phyloP scores from a whole-genome alignment of 345 rosid genomes.

The Hibiscus tridactylites region DNA sequence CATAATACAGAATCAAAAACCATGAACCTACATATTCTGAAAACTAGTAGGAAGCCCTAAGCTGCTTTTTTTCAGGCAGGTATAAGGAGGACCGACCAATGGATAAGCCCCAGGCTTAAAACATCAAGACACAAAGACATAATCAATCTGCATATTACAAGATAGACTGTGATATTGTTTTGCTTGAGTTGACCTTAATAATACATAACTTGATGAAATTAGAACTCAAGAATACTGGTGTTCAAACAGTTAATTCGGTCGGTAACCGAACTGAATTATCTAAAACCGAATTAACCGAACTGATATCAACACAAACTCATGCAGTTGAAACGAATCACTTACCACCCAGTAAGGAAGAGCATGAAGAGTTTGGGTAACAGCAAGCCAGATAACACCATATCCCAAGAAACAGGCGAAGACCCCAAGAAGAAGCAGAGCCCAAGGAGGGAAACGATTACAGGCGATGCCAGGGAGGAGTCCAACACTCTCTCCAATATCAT shows the following conservation, averaged over 20 bases:
- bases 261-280: no score
- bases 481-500: conserved; percentile 83
- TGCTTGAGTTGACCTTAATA: not conserved
- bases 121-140: conserved; percentile 1
- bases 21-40: not conserved
- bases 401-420: conserved; percentile 66
- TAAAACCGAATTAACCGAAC: no score
- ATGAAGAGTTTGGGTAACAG: conserved; percentile 47
- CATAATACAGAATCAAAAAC: not conserved
- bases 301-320: no score
- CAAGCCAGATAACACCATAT: conserved; percentile 84
- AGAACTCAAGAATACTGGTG: not conserved
- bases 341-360: conserved; percentile 39
- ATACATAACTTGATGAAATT: not conserved
- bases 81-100: not conserved
- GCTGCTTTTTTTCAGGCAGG: not conserved
- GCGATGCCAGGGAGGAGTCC: conserved; percentile 82
- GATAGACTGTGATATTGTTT: not conserved
- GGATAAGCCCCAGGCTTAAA: not conserved
- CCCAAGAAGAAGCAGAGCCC: conserved; percentile 73
- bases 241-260: no score
- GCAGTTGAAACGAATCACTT: no score
- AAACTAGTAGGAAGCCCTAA: not conserved
- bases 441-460: conserved; percentile 85
- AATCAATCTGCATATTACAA: not conserved